A percentile compares a stretch with the other conserved stretches of the same genome.
These are phyloP conservation scores for Galerina sulciceps DNA, from an alignment of 768 basidiomycete genomes.

Conservation along the genomic window DNA sequence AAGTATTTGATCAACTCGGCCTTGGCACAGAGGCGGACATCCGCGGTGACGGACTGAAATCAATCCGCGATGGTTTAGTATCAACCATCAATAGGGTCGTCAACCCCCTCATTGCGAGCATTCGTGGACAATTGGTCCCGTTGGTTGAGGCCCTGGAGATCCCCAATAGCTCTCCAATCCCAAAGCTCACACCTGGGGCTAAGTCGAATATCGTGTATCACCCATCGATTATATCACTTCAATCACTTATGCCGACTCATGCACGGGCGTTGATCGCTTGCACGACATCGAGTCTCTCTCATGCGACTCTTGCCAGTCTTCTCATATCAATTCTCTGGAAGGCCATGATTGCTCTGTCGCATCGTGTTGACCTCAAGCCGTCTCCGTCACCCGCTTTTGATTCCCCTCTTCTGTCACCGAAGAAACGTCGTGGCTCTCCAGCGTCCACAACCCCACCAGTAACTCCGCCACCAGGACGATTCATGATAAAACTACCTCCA, in stretches of 20 bases:
- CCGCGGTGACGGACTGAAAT: constrained; percentile 70
- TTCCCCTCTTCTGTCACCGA: constrained; percentile 32
- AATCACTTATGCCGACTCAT: constrained; percentile 65
- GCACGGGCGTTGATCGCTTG: constrained; percentile 60
- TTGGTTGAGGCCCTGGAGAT: constrained; percentile 66
- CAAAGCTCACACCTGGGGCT: constrained; percentile 32
- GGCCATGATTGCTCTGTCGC: constrained; percentile 69
- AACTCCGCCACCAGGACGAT: constrained; percentile 61
- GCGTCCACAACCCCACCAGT: constrained; percentile 51
- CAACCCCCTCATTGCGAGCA: constrained; percentile 62
- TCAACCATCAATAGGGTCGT: constrained; percentile 71
- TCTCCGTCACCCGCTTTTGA: constrained; percentile 46
- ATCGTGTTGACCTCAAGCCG: constrained; percentile 51
- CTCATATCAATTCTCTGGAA: constrained; percentile 79
- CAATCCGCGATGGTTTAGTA: constrained; percentile 70
- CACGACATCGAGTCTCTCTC: constrained; percentile 54
- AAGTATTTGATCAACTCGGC: constrained; percentile 67
- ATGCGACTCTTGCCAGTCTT: constrained; percentile 68
- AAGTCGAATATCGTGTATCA: constrained; percentile 47
- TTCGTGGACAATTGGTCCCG: constrained; percentile 64
- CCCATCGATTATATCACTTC: constrained; percentile 63
- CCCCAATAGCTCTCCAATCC: constrained; percentile 32
- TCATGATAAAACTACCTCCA: constrained; percentile 68
- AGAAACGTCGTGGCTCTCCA: constrained; percentile 42
- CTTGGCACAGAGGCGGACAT: constrained; percentile 64